Percentiles rank a stretch among this genome's conserved stretches.
These are phyloP conservation scores for Solanum ahanhuiri DNA, from an alignment of 257 asterid species.

Conservation along the genomic window DNA sequence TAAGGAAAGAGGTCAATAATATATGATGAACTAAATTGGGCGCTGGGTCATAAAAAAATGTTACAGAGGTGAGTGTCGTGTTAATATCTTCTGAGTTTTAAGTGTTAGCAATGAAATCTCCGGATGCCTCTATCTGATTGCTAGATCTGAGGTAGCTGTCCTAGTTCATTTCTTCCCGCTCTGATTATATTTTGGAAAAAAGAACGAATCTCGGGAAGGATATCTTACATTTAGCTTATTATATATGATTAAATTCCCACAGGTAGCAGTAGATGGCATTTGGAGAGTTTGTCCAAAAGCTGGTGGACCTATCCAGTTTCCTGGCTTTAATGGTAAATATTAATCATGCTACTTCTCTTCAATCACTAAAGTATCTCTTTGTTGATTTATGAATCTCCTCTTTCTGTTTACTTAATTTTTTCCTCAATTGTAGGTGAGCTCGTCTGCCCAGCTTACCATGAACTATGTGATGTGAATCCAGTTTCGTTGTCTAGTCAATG, in stretches of 20 bases:
- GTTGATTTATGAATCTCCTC: not conserved
- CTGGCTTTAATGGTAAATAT: conserved; percentile 74
- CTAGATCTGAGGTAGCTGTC: not conserved
- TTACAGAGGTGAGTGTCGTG: not conserved
- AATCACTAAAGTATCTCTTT: not conserved
- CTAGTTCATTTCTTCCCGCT: not conserved
- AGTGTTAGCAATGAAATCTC: not conserved
- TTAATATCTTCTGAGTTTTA: not conserved
- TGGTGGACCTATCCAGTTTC: conserved; percentile 76
- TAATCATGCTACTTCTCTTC: not conserved
- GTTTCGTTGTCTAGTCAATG: conserved; percentile 64
- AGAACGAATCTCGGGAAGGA: not conserved
- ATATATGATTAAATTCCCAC: not conserved
- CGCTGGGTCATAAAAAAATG: not conserved
- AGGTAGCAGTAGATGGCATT: conserved; percentile 85
- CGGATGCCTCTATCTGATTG: not conserved
- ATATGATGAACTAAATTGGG: not conserved
- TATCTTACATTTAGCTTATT: not conserved
- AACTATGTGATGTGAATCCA: conserved; percentile 65
- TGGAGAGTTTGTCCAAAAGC: conserved; percentile 80
- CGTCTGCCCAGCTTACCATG: conserved; percentile 89
- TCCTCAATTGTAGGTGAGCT: conserved; percentile 53
- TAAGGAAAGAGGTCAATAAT: not conserved
- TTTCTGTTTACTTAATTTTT: not conserved
- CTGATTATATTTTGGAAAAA: not conserved